phyloP scores from a whole-genome alignment of 2,329 filamentous ascomycete species.

The Trichoderma breve region DNA sequence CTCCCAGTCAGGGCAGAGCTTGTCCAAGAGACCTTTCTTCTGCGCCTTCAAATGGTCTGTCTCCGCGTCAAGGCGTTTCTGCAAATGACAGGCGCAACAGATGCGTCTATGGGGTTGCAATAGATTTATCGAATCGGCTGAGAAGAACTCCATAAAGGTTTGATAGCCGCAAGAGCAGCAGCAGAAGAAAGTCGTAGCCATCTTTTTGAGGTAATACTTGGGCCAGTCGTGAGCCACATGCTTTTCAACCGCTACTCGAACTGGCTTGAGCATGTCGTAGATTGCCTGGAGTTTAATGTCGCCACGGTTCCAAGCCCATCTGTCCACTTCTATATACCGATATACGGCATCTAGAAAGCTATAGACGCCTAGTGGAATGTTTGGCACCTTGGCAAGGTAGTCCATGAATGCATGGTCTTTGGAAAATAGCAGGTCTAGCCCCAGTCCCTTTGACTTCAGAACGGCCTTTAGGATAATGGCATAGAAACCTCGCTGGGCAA shows the following conservation, averaged over 20 bases:
- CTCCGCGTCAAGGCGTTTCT: constrained; percentile 31
- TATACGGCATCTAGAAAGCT: constrained; percentile 36
- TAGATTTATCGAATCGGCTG: background rate
- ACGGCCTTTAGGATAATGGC: constrained; percentile 35
- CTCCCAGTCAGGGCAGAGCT: constrained; percentile 32
- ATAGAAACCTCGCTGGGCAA: constrained; percentile 36
- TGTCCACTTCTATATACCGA: constrained; percentile 29
- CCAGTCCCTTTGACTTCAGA: constrained; percentile 34
- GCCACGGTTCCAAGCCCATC: background rate
- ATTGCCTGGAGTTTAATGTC: constrained; percentile 24
- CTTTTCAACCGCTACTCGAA: constrained; percentile 29
- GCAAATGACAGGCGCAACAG: constrained; percentile 35
- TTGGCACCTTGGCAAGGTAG: constrained; percentile 32
- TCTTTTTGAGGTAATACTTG: constrained; percentile 27
- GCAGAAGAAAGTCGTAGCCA: constrained; percentile 29
- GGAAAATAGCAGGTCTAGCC: constrained; percentile 32
- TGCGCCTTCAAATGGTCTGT: constrained; percentile 29
- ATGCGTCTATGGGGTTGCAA: constrained; percentile 5
- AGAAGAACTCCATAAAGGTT: constrained; percentile 34
- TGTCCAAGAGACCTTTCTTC: constrained; percentile 22
- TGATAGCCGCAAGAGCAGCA: constrained; percentile 38
- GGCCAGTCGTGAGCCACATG: constrained; percentile 25
- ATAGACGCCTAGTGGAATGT: constrained; percentile 29
- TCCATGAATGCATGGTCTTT: constrained; percentile 31
- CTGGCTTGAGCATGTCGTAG: constrained; percentile 36